Evolutionary conservation across 139 green algal species (phyloP).

Genomic region (Micractinium conductrix): DNA sequence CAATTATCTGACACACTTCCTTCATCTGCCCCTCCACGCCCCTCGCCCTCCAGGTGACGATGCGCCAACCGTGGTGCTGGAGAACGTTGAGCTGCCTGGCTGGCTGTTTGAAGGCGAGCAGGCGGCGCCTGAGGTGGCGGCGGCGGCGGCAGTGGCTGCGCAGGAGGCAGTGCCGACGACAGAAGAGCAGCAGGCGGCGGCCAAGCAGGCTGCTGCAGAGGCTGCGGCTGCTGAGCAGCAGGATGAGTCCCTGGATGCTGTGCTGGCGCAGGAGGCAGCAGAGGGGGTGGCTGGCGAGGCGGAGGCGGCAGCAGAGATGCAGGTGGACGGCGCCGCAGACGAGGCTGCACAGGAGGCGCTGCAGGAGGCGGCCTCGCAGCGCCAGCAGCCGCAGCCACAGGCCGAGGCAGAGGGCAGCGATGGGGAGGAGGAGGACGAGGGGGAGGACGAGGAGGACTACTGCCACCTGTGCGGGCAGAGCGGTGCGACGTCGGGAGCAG

Average conservation of each 20-base stretch:
- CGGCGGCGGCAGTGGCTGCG: background rate
- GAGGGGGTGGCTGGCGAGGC: background rate
- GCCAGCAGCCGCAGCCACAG: background rate
- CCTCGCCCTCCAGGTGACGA: no score
- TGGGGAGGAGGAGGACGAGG: constrained; percentile 22
- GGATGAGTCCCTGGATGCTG: background rate
- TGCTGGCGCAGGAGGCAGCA: background rate
- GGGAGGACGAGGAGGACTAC: constrained; percentile 39
- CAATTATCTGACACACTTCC: no score
- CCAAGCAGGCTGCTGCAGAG: background rate
- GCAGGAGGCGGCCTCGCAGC: background rate
- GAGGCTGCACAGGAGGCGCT: background rate
- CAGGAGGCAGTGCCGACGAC: background rate
- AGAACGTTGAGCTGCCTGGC: constrained; percentile 42
- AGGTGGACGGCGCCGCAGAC: background rate
- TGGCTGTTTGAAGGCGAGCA: constrained; percentile 42
- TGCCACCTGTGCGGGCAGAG: constrained; percentile 46
- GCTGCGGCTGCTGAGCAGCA: background rate
- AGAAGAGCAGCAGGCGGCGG: background rate
- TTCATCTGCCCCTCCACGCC: no score
- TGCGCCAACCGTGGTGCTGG: constrained; percentile 30
- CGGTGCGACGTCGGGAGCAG: constrained; percentile 28
- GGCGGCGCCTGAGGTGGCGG: background rate
- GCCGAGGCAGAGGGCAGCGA: background rate
- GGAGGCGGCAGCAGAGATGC: background rate